Evolutionary conservation across 2,329 filamentous ascomycete species (phyloP).

Genomic region (Byssochlamys sp.): DNA sequence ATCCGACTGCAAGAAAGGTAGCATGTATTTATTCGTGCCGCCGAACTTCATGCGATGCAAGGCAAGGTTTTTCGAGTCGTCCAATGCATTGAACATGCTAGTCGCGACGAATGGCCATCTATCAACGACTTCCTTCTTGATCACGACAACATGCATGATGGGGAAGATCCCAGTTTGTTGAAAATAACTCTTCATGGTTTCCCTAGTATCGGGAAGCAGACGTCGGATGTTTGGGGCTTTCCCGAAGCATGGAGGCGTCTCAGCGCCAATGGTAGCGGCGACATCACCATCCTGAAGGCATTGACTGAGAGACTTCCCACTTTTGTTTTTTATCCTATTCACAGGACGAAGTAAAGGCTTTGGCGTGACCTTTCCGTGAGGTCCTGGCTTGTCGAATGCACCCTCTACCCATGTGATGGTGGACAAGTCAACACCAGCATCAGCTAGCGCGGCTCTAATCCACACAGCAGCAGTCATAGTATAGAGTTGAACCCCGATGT

Average conservation of each 20-base stretch:
- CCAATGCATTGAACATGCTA: slow-evolving; percentile 23
- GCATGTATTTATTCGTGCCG: slow-evolving; percentile 23
- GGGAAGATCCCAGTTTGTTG: slow-evolving; percentile 20
- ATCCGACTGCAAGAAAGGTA: slow-evolving; percentile 24
- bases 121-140: slow-evolving; percentile 18
- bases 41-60: slow-evolving; percentile 18
- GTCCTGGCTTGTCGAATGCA: too few species aligned
- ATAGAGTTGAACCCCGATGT: slow-evolving; percentile 9
- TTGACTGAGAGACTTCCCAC: slow-evolving; percentile 19
- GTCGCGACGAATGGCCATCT: slow-evolving; percentile 21
- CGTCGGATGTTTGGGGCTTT: slow-evolving; percentile 8
- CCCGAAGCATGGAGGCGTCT: slow-evolving; percentile 22
- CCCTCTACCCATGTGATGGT: too few species aligned
- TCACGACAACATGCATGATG: slow-evolving; percentile 24
- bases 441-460: slow-evolving; percentile 11
- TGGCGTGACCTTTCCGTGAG: too few species aligned
- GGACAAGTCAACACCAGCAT: background rate
- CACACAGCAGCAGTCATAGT: slow-evolving; percentile 13
- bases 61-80: slow-evolving; percentile 25
- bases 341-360: too few species aligned
- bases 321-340: background rate
- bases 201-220: slow-evolving; percentile 25
- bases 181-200: slow-evolving; percentile 25
- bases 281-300: slow-evolving; percentile 28
- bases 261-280: slow-evolving; percentile 28